Base-by-base conservation (phyloP, 1,284 basidiomycete species). In the Hypsizygus ulmarius region DNA sequence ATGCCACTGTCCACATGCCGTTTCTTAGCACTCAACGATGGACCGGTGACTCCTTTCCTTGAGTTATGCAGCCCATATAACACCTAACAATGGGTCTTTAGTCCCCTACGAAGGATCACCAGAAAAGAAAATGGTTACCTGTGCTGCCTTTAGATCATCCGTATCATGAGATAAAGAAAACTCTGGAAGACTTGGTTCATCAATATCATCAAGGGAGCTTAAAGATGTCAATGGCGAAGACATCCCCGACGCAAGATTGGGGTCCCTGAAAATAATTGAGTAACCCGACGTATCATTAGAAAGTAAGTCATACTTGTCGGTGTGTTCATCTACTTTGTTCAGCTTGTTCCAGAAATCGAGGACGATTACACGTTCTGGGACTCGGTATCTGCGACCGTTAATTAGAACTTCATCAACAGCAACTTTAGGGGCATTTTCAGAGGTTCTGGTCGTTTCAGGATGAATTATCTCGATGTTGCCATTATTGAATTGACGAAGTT, bases 301-400 rank as follows among this genome's bases (percentile, higher is more conserved):
- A 48, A 53, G 35, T 19, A 45, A 35, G 61, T 36, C 73, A 59
- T 56, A 83, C 83, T 62, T 70, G 45, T 66, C 65, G 34, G 64
- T 60, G 40, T 68, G 65, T 43, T 64, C 59, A 32, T 70, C 69
- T 28, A 64, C 64, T 52, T 70, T 76, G 56, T 79, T 77, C 50
- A 92, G 70, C 67, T 90, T 94, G 50, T 83, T 85, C 95, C 96
- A 99, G 61, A 99, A 99, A 64, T 98, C 96, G 41, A 98, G 78
- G 44, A 90, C 79, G 54, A 99, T 90, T 39, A 94, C 79, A 54
- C 85, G 81, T 66, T 99, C 97, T 1, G 96, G 96, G n/a, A 99
- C 85, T 55, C 93, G 78, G 69, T 95, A 98, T 43, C 88, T 81
- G 51, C 91, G 82, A 35, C 90, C 89, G 58, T 89, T 90, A 56